Evolutionary conservation across 305 asterid species (phyloP), one percentile per base, ranked within the genome.

Genomic region (Fraxinus sp.): DNA sequence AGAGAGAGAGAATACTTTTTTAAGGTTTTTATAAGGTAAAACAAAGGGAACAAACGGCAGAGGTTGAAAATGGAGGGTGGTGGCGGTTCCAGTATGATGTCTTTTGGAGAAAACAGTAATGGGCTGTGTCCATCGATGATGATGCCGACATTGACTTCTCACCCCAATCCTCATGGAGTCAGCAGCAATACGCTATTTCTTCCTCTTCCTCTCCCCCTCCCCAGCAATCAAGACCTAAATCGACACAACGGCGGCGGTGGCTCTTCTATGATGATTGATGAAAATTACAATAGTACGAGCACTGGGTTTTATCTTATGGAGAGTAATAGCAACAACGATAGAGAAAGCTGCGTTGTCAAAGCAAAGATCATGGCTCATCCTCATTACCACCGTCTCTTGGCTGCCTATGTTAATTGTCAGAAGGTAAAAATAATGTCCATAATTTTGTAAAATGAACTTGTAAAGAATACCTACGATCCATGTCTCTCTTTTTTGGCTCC

Each of bases 331-430:
- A 78, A 81, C 39, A 84, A 79, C 74, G 71, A 57, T 16, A 82
- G 22, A 1, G 89, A 75, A 8, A 39, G 75, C 78, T 82, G 86
- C 79, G 77, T 93, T 4, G 86, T 89, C 5, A 92, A 89, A 91
- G 90, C 97, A 0, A 96, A 94, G 87, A 96, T 96, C 89, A 90
- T 96, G 93, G 89, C 97, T 82, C 99, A 96, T 86, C 99, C 99
- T 73, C 95, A 90, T 88, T 96, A 94, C 91, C 91, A 86, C 64
- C 95, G 98, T 32, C 98, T 96, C 83, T 80, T 96, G 85, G 87
- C 98, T 77, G 92, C 98, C 26, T 96, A 93, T 64, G 85, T 93
- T 62, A 96, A 86, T 81, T 96, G 99, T 71, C 99, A 96, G 72
- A 96, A 96, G 98, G 99, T 93, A 39, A 52, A 36, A 32, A 9